Conservation (phyloP, 805 yeast genomes). For the Debaryomyces hansenii region DNA sequence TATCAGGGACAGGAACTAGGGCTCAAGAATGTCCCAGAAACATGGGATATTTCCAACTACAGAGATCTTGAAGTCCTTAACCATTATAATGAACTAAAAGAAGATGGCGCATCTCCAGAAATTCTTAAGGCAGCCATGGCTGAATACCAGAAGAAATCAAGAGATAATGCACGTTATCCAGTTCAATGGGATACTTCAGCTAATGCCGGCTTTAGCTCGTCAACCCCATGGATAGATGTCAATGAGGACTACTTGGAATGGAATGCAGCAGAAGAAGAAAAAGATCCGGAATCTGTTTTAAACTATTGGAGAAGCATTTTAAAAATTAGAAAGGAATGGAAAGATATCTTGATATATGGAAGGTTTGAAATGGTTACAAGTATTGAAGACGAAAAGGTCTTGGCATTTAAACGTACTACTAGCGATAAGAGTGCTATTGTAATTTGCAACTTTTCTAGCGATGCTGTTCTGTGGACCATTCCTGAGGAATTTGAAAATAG, state of each 20-base stretch:
- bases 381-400: neutral
- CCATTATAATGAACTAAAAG: neutral
- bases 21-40: neutral
- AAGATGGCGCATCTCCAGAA: neutral
- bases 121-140: neutral
- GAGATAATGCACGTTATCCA: conserved; percentile 2
- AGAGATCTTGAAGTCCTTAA: conserved; percentile 1
- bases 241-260: conserved; percentile 1
- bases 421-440: neutral
- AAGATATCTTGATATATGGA: neutral
- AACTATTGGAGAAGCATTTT: conserved; percentile 1
- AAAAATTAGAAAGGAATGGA: neutral
- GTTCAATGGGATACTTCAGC: conserved; percentile 1
- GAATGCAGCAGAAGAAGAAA: neutral
- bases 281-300: neutral
- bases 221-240: neutral
- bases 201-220: conserved; percentile 1
- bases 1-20: neutral
- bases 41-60: conserved; percentile 2
- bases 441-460: neutral
- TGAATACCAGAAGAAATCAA: neutral
- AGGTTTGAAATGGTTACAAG: neutral
- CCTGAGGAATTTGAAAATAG: neutral
- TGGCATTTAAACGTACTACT: neutral
- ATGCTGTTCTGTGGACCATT: neutral